Evolutionary conservation across 257 asterid species (phyloP), one percentile per base, ranked within the genome.

Genomic region (Gentiana dahurica): DNA sequence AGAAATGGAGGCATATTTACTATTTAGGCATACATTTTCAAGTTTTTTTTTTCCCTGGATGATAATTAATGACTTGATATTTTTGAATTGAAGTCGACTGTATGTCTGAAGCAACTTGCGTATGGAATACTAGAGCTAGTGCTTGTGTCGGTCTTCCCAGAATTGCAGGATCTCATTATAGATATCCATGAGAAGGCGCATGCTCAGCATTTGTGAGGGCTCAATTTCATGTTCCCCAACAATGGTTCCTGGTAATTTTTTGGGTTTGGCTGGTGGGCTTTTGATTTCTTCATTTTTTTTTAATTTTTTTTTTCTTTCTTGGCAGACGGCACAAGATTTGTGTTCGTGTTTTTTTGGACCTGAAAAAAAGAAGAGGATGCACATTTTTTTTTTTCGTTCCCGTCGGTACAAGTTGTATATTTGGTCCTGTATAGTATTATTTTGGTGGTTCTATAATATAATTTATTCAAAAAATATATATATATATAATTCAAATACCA

Each of bases 21-120:
- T 24, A 24, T 24, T 24, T 24, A 24, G 24, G 24, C 24, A 24
- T 24, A 24, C 24, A 24, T 24, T 24, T 24, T 24, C 24, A 24
- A 24, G 24, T 41, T 41, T 5, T 41, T 5, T 41, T 41, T 41
- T 39, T 1, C 24, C 24, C 24, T 24, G 24, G 24, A 24, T 24
- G 24, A 24, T 24, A 24, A 24, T 24, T 24, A 24, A 24, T 24
- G 24, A 24, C 24, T 24, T 24, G 24, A 24, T 24, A 24, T 37
- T 46, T 50, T 45, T 37, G 11, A 56, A 47, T 62, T 64, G 63
- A 53, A 93, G 97, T 93, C 99, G 35, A 71, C 87, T 33, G 72
- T 84, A 37, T 93, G 99, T 63, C 68, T 93, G 72, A 89, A 93
- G 95, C 99, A 93, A 77, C 92, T 93, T 67, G 90, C 92, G 3